Percentiles rank a stretch among this genome's conserved stretches.
Conservation (phyloP, 495 filamentous ascomycete genomes). For the Xylaria castorea region DNA sequence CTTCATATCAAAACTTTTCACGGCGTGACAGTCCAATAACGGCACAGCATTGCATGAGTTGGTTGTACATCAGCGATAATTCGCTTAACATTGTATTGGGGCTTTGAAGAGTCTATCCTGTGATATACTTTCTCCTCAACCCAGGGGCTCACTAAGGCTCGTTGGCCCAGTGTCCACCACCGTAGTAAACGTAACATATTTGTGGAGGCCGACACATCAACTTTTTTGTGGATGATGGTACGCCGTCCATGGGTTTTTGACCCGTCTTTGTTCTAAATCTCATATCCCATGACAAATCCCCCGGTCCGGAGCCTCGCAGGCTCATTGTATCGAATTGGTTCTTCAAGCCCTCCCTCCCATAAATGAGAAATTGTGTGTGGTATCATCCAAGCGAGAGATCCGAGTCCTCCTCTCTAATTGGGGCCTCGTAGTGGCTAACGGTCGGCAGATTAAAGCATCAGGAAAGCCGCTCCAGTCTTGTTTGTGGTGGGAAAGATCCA, state of each 20-base stretch:
- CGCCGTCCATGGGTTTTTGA: slow-evolving; percentile 28
- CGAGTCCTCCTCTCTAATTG: slow-evolving; percentile 32
- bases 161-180: slow-evolving; percentile 26
- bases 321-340: slow-evolving; percentile 33
- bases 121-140: slow-evolving; percentile 26
- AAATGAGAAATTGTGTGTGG: slow-evolving; percentile 35
- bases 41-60: not conserved
- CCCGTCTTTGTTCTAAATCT: slow-evolving; percentile 31
- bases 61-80: slow-evolving; percentile 1
- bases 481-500: slow-evolving; percentile 21
- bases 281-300: slow-evolving; percentile 23
- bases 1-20: slow-evolving; percentile 14
- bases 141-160: slow-evolving; percentile 28
- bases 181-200: slow-evolving; percentile 26
- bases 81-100: too few species aligned
- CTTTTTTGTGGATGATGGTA: not conserved
- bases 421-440: slow-evolving; percentile 32
- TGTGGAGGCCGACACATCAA: slow-evolving; percentile 13
- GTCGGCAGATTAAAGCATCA: slow-evolving; percentile 37
- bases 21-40: not conserved
- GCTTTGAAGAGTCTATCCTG: too few species aligned
- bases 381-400: slow-evolving; percentile 48
- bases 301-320: slow-evolving; percentile 32
- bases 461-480: slow-evolving; percentile 31
- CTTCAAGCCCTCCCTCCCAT: slow-evolving; percentile 10